Evolutionary conservation across 2,329 filamentous ascomycete species (phyloP).

Genomic region (Trichoderma koningii): DNA sequence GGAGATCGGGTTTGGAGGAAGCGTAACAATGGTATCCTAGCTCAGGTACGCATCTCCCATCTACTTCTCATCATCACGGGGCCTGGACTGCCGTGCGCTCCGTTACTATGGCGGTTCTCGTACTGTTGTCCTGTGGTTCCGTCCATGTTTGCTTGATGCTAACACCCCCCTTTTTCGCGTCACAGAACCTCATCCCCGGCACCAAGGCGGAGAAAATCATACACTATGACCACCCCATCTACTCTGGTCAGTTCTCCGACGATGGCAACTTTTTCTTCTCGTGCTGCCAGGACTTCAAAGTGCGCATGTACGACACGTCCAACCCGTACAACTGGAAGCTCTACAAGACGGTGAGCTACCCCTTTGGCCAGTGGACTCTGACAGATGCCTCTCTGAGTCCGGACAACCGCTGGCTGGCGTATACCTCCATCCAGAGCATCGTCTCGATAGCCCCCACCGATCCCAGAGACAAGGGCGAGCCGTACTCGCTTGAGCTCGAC

Average conservation of each 20-base stretch:
- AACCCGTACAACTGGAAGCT: slow-evolving; percentile 95
- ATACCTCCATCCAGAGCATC: slow-evolving; percentile 81
- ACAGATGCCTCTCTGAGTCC: slow-evolving; percentile 90
- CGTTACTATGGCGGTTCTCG: no score
- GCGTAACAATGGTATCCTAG: slow-evolving; percentile 65
- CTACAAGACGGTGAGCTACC: slow-evolving; percentile 86
- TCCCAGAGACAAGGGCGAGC: slow-evolving; percentile 76
- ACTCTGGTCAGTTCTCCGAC: slow-evolving; percentile 94
- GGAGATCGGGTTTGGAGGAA: slow-evolving; percentile 60
- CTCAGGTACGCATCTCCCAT: slow-evolving; percentile 53
- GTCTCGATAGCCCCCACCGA: slow-evolving; percentile 89
- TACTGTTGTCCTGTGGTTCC: no score
- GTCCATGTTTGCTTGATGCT: not conserved
- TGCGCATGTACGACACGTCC: slow-evolving; percentile 96
- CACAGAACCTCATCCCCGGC: slow-evolving; percentile 72
- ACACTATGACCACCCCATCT: slow-evolving; percentile 82
- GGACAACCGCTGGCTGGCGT: slow-evolving; percentile 89
- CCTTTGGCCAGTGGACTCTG: slow-evolving; percentile 90
- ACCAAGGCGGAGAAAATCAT: slow-evolving; percentile 82
- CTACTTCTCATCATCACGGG: not conserved
- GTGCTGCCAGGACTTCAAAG: slow-evolving; percentile 87
- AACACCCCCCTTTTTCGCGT: not conserved
- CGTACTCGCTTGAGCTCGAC: slow-evolving; percentile 72
- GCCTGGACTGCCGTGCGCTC: not conserved
- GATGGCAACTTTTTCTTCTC: slow-evolving; percentile 98